Base-by-base conservation (phyloP, 768 basidiomycete species). In the Pulveroboletus ravenelii region DNA sequence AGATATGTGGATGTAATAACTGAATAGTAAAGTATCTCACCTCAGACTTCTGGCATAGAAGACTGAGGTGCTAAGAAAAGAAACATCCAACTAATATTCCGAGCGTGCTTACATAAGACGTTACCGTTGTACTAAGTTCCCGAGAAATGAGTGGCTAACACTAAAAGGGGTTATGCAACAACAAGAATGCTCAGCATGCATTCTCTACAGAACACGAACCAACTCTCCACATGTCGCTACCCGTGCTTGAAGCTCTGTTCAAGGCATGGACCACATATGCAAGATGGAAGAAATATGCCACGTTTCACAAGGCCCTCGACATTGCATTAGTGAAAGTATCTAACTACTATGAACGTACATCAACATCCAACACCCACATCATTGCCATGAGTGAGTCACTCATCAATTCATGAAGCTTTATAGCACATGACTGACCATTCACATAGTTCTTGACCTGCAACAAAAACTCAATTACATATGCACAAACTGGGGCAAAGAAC, bases 331-430 rank as follows among this genome's bases (percentile, higher is more conserved):
- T 10, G 10, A 53, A 56, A 17, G 27, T 56, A 7, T 23, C 29
- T 6, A 10, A 27, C 0, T 56, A 54, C 31, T 54, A 54, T 42
- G n/a, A 41, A 6, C 2, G 13, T 7, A 48, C 23, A 2, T 34
- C 10, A 1, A 14, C 4, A 1, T 48, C 52, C 0, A 35, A 55
- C 1, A n/a, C 23, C 0, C 23, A 55, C 41, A 44, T 55, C 8
- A 52, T 54, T 0, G n/a, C 50, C 39, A 55, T 55, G 44, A 45
- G 54, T 55, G 37, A 53, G 44, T n/a, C n/a, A n/a, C n/a, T n/a
- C n/a, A n/a, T n/a, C n/a, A n/a, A n/a, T n/a, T n/a, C n/a, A n/a
- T n/a, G n/a, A n/a, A n/a, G n/a, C n/a, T n/a, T n/a, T n/a, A n/a
- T n/a, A n/a, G n/a, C n/a, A n/a, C n/a, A n/a, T n/a, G n/a, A n/a